Base-by-base conservation (phyloP, 768 basidiomycete species). In the Saitozyma sp. region DNA sequence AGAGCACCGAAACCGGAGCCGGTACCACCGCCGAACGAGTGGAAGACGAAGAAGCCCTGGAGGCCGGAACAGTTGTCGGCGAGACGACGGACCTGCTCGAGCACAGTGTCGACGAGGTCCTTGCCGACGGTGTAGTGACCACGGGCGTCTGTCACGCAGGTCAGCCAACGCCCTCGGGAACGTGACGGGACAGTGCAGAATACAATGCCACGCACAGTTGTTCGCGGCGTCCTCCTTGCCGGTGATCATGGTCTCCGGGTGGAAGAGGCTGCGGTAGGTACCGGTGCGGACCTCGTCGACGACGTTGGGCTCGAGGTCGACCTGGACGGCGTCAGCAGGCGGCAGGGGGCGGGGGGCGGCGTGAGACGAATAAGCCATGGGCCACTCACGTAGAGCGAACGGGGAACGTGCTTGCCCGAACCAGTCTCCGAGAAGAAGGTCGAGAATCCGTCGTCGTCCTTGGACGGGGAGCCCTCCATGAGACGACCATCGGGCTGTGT, bases 221-320 rank as follows among this genome's bases (percentile, higher is more conserved):
- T 93, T 98, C 65, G 96, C 96, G 61, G 96, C 96, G 79, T 99
- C 96, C 83, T 99, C 96, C 83, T 98, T 99, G 70, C 96, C 96
- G 60, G 90, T 92, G 74, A 99, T 86, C 80, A 99, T 87, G 62
- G 96, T 80, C 86, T 98, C 96, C 10, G 96, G 96, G 83, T 99
- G 96, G 87, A 99, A 99, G 61, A 99, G 89, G 80, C 88, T 89
- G 82, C 91, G 86, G 87, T 97, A 99, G 49, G 89, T 87, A 66
- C 96, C 96, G 67, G 86, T 94, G 81, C 91, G 88, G 75, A 99
- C 93, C 82, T 96, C 93, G 77, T 98, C 95, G 77, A 98, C 91
- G 78, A 93, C 95, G 80, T 92, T 93, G 63, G 95, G 95, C 82
- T 98, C 95, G 54, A 82, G 70, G 64, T 80, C 80, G 69, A 80